A percentile compares a stretch with the other conserved stretches of the same genome.
Evolutionary conservation across 495 filamentous ascomycete genomes (phyloP).

Genomic region (Cercophora newfieldiana): DNA sequence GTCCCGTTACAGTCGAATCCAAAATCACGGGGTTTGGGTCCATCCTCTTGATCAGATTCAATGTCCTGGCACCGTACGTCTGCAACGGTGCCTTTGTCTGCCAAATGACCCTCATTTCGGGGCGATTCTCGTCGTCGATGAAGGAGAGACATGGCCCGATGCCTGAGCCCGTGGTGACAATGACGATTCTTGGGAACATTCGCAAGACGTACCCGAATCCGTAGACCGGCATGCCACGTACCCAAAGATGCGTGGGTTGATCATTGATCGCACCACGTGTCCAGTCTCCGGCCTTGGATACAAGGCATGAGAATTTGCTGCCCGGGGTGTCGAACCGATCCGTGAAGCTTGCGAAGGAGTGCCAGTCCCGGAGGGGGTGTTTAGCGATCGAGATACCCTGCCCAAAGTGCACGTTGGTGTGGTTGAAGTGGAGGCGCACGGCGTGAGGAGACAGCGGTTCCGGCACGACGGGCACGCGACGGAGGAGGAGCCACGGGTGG

Average conservation of each 20-base stretch:
- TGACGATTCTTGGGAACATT: constrained; percentile 60
- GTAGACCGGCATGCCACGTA: constrained; percentile 51
- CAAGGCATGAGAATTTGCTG: constrained; percentile 58
- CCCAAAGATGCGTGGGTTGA: constrained; percentile 56
- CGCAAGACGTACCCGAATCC: constrained; percentile 65
- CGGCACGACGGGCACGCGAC: constrained; percentile 57
- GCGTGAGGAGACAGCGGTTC: constrained; percentile 69
- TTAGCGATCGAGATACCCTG: constrained; percentile 54
- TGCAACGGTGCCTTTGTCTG: constrained; percentile 43
- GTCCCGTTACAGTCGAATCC: constrained; percentile 41
- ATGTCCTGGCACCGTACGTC: constrained; percentile 47
- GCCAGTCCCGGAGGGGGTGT: constrained; percentile 70
- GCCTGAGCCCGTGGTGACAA: constrained; percentile 70
- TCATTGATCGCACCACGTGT: constrained; percentile 55
- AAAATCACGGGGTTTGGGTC: constrained; percentile 45
- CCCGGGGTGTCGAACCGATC: constrained; percentile 34
- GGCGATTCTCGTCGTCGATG: constrained; percentile 32
- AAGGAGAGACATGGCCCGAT: constrained; percentile 62
- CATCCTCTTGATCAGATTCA: constrained; percentile 39
- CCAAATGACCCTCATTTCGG: constrained; percentile 46
- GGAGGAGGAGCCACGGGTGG: constrained; percentile 68
- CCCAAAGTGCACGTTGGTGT: constrained; percentile 50
- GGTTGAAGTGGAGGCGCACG: constrained; percentile 65
- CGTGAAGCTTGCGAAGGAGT: constrained; percentile 77
- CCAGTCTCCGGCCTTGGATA: constrained; percentile 73